Percentiles rank a stretch among this genome's conserved stretches.
phyloP scores from a whole-genome alignment of 805 yeast genomes.

The Suhomyces xylopsoci region DNA sequence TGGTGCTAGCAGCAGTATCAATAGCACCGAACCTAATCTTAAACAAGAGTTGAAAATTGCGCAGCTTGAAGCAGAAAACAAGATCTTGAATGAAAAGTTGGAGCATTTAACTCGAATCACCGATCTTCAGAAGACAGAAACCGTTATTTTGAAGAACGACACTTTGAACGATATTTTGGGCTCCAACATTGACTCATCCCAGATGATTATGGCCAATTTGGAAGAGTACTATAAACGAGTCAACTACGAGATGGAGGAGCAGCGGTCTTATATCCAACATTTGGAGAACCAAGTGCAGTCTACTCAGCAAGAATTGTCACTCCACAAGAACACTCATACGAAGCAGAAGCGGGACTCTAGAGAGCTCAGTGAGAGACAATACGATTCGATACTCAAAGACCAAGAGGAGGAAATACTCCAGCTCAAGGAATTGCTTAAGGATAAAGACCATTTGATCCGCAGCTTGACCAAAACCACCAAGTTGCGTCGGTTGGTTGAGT shows the following conservation, averaged over 20 bases:
- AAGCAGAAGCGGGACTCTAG: constrained; percentile 6
- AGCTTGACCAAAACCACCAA: constrained; percentile 67
- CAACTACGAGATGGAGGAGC: constrained; percentile 54
- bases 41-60: constrained; percentile 7
- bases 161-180: constrained; percentile 57
- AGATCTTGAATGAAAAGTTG: constrained; percentile 59
- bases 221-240: constrained; percentile 49
- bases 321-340: neutral
- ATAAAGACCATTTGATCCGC: constrained; percentile 76
- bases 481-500: constrained; percentile 47
- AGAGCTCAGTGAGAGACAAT: constrained; percentile 11
- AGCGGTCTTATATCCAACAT: constrained; percentile 56
- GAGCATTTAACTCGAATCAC: constrained; percentile 67
- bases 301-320: constrained; percentile 18
- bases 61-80: constrained; percentile 57
- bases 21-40: neutral
- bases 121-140: constrained; percentile 57
- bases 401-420: constrained; percentile 65
- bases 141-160: constrained; percentile 56
- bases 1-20: neutral
- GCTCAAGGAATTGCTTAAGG: constrained; percentile 57
- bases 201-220: constrained; percentile 43
- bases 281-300: constrained; percentile 51
- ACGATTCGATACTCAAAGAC: constrained; percentile 45
- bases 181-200: constrained; percentile 37